These are phyloP conservation scores for Melanogaster broomeanus DNA, from an alignment of 768 basidiomycete species.

Conservation along the genomic window DNA sequence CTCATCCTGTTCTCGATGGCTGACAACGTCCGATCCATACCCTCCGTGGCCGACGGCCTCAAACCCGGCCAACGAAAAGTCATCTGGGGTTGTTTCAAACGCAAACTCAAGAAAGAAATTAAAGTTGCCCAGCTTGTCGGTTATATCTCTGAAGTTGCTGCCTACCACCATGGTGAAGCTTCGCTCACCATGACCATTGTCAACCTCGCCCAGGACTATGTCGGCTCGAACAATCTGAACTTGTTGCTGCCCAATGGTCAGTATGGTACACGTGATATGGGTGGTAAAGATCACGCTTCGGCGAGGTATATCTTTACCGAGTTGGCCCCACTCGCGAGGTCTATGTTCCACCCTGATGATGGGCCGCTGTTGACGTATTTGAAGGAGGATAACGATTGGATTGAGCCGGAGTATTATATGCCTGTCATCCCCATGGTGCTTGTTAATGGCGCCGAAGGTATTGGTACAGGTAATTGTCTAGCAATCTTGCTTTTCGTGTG, in stretches of 20 bases:
- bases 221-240: constrained; percentile 95
- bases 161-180: constrained; percentile 95
- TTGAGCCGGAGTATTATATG: constrained; percentile 96
- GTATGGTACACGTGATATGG: constrained; percentile 90
- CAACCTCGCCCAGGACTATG: constrained; percentile 90
- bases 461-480: constrained; percentile 77
- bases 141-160: constrained; percentile 91
- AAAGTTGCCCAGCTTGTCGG: constrained; percentile 97
- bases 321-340: constrained; percentile 69
- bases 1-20: constrained; percentile 99
- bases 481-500: not conserved
- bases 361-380: constrained; percentile 83
- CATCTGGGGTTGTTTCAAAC: constrained; percentile 94
- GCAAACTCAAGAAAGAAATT: constrained; percentile 88
- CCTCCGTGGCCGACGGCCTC: constrained; percentile 89
- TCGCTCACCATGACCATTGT: constrained; percentile 89
- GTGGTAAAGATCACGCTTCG: constrained; percentile 96
- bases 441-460: constrained; percentile 95
- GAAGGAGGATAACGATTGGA: constrained; percentile 79
- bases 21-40: constrained; percentile 97
- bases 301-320: constrained; percentile 95
- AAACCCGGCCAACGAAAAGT: constrained; percentile 99
- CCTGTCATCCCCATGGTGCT: constrained; percentile 87
- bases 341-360: constrained; percentile 80
- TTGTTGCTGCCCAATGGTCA: constrained; percentile 87